phyloP scores from a whole-genome alignment of 169 alveolate species.

The Eimeria sp. region DNA sequence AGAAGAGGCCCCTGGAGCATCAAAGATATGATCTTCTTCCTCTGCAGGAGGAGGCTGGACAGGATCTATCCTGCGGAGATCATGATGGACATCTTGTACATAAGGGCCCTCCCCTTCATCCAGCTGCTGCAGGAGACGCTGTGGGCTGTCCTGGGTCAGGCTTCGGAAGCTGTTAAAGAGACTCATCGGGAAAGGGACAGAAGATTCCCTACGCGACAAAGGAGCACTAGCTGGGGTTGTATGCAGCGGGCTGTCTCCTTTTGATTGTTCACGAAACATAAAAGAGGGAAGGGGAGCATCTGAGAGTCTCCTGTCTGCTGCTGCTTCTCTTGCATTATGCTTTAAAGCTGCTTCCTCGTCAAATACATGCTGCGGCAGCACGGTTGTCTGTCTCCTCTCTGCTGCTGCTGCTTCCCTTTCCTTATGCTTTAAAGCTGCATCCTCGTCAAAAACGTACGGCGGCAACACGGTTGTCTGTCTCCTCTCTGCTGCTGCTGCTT shows the following conservation, averaged over 20 bases:
- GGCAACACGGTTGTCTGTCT: neutral
- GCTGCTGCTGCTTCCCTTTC: neutral
- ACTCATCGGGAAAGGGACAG: neutral
- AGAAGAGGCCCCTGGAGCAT: too few species aligned
- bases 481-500: neutral
- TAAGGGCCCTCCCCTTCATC: neutral
- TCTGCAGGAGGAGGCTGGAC: neutral
- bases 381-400: neutral
- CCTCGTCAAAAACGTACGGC: neutral
- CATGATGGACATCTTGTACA: conserved; percentile 1
- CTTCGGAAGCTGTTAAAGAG: neutral
- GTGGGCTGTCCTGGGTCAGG: neutral
- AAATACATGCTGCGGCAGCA: neutral
- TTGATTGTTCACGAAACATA: neutral
- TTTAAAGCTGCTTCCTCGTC: neutral
- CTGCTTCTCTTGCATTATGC: neutral
- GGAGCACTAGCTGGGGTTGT: neutral
- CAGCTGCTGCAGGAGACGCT: neutral
- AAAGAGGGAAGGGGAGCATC: neutral
- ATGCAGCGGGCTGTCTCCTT: neutral
- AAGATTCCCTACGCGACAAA: neutral
- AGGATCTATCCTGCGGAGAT: neutral
- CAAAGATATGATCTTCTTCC: neutral
- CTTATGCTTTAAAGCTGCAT: neutral
- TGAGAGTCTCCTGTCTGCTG: neutral